Percentiles rank a stretch among this genome's conserved stretches.
Conservation (phyloP, 768 basidiomycete species). For the Inosperma sp. region DNA sequence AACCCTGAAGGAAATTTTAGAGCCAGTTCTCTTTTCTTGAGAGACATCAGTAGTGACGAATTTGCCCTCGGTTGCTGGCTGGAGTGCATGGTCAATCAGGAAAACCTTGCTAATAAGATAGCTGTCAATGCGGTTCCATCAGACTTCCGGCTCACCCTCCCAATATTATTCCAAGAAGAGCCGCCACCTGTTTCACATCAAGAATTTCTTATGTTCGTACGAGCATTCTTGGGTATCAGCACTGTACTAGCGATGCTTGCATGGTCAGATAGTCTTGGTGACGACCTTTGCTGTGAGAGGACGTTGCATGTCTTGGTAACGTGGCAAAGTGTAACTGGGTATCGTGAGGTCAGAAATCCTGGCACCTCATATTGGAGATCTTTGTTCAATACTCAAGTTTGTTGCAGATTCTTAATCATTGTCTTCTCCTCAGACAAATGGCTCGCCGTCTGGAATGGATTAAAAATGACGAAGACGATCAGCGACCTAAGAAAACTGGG, state of each 20-base stretch:
- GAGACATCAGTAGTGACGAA: conserved; percentile 61
- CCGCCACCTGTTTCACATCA: conserved; percentile 36
- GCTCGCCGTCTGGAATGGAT: conserved; percentile 70
- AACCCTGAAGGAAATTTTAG: conserved; percentile 50
- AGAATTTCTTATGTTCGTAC: conserved; percentile 60
- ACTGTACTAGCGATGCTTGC: conserved; percentile 67
- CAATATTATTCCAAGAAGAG: conserved; percentile 34
- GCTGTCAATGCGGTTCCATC: conserved; percentile 36
- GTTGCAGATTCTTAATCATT: conserved; percentile 65
- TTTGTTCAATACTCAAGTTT: conserved; percentile 11
- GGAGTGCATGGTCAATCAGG: conserved; percentile 60
- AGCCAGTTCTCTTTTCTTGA: conserved; percentile 46
- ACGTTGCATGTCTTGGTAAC: conserved; percentile 56
- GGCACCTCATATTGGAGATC: background rate
- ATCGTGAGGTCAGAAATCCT: conserved; percentile 53
- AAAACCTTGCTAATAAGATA: conserved; percentile 45
- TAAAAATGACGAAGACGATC: conserved; percentile 51
- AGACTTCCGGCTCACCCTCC: conserved; percentile 32
- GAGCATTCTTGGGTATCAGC: conserved; percentile 64
- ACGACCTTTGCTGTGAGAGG: conserved; percentile 54
- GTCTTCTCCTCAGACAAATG: conserved; percentile 67
- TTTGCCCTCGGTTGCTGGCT: conserved; percentile 70
- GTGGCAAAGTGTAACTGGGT: conserved; percentile 67
- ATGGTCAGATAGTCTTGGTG: conserved; percentile 75
- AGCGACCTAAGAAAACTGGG: conserved; percentile 51